These are phyloP conservation scores for Cladophialophora exuberans DNA, from an alignment of 2,329 filamentous ascomycete genomes.

Conservation along the genomic window DNA sequence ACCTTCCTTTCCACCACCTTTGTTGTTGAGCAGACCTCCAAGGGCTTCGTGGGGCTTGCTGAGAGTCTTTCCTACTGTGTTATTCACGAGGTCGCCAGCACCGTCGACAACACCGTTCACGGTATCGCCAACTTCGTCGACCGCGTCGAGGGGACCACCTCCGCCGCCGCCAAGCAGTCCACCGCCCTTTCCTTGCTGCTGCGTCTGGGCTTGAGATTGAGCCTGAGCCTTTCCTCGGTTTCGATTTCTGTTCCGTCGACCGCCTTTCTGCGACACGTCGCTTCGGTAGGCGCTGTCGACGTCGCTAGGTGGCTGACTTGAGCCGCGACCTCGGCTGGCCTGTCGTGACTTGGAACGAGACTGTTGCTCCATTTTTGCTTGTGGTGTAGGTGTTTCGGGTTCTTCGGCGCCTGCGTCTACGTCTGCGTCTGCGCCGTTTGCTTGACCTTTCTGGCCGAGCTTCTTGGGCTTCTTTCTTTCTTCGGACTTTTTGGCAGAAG, in stretches of 20 bases:
- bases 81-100: constrained; percentile 59
- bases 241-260: constrained; percentile 58
- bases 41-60: constrained; percentile 48
- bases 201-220: constrained; percentile 48
- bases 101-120: constrained; percentile 44
- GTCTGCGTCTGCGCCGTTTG: constrained; percentile 38
- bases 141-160: constrained; percentile 56
- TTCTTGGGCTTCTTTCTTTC: constrained; percentile 37
- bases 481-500: constrained; percentile 38
- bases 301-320: constrained; percentile 46
- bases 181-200: constrained; percentile 46
- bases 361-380: constrained; percentile 31
- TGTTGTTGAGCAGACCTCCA: constrained; percentile 36
- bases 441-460: constrained; percentile 31
- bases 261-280: constrained; percentile 55
- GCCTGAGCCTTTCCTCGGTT: constrained; percentile 41
- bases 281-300: constrained; percentile 58
- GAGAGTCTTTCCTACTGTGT: constrained; percentile 53
- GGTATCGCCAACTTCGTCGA: constrained; percentile 60
- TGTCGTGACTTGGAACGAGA: constrained; percentile 33
- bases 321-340: constrained; percentile 36
- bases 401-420: constrained; percentile 26
- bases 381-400: constrained; percentile 23
- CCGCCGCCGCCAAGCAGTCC: constrained; percentile 36
- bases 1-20: constrained; percentile 42